A percentile compares a stretch with the other conserved stretches of the same genome.
phyloP scores from a whole-genome alignment of 1,284 basidiomycete species.

The Xerocomus minutiporus region DNA sequence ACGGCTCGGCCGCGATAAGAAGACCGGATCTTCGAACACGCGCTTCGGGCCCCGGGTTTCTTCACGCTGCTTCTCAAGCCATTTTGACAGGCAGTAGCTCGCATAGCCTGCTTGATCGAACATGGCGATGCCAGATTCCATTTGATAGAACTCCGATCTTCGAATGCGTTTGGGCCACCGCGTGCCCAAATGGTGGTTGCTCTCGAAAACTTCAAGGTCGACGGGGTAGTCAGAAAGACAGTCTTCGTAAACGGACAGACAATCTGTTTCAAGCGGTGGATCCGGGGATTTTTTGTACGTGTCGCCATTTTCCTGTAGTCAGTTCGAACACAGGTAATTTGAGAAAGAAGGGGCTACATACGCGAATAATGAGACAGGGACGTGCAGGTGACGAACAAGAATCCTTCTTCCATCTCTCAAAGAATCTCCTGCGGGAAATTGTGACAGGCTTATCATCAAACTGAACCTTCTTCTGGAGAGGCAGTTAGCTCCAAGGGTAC shows the following conservation, averaged over 20 bases:
- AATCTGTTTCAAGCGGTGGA: conserved; percentile 12
- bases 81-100: conserved; percentile 25
- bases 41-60: conserved; percentile 16
- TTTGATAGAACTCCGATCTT: conserved; percentile 29
- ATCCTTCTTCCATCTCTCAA: conserved; percentile 15
- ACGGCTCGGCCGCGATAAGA: conserved; percentile 15
- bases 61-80: conserved; percentile 29
- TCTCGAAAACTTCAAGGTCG: conserved; percentile 22
- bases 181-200: conserved; percentile 10
- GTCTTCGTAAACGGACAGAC: conserved; percentile 29
- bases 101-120: conserved; percentile 30
- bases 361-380: conserved; percentile 28
- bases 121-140: conserved; percentile 25
- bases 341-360: conserved; percentile 9
- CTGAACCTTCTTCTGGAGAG: conserved; percentile 23
- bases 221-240: conserved; percentile 22
- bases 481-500: conserved; percentile 9
- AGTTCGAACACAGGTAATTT: not conserved
- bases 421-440: conserved; percentile 23
- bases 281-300: not conserved
- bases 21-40: conserved; percentile 21
- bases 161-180: conserved; percentile 8
- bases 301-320: conserved; percentile 13
- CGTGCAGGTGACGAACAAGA: conserved; percentile 18
- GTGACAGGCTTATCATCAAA: conserved; percentile 26